A percentile compares a stretch with the other conserved stretches of the same genome.
These are phyloP conservation scores for Metschnikowia drakensbergensis DNA, from an alignment of 805 yeast genomes.

Conservation along the genomic window DNA sequence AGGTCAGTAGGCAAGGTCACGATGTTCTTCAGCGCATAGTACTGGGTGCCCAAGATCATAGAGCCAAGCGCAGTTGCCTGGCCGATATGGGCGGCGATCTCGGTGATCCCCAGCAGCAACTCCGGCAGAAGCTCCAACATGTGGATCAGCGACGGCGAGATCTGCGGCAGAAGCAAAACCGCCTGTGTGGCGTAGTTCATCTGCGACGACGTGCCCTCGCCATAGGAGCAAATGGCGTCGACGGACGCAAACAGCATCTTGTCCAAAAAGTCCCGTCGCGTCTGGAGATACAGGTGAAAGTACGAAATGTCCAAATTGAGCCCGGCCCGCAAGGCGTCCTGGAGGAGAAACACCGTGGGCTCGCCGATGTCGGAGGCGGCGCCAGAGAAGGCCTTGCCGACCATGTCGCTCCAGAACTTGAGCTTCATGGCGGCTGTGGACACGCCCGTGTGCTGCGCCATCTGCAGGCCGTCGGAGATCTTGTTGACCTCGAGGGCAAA, in stretches of 20 bases:
- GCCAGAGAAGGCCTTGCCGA: conserved; percentile 44
- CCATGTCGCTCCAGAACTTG: conserved; percentile 68
- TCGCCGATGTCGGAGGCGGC: conserved; percentile 44
- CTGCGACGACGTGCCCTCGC: conserved; percentile 78
- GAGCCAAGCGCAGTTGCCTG: conserved; percentile 74
- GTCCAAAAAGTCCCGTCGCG: conserved; percentile 52
- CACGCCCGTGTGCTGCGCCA: conserved; percentile 33
- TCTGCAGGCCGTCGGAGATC: conserved; percentile 33
- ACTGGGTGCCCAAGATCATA: conserved; percentile 55
- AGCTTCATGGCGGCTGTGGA: conserved; percentile 53
- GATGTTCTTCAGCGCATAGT: conserved; percentile 51
- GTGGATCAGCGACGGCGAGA: conserved; percentile 53
- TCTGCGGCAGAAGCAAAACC: conserved; percentile 49
- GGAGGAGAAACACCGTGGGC: conserved; percentile 60
- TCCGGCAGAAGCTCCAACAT: conserved; percentile 44
- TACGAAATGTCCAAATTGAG: conserved; percentile 49
- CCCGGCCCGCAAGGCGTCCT: conserved; percentile 48
- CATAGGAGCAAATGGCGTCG: conserved; percentile 66
- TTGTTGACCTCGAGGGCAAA: conserved; percentile 62
- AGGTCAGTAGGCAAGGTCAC: conserved; percentile 62
- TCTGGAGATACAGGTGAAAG: conserved; percentile 57
- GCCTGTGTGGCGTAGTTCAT: conserved; percentile 64
- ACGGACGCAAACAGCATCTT: conserved; percentile 44
- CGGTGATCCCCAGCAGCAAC: conserved; percentile 47
- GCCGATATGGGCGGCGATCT: conserved; percentile 75